Evolutionary conservation across 768 basidiomycete genomes (phyloP).

Genomic region (Leccinum olivaceopallidum): DNA sequence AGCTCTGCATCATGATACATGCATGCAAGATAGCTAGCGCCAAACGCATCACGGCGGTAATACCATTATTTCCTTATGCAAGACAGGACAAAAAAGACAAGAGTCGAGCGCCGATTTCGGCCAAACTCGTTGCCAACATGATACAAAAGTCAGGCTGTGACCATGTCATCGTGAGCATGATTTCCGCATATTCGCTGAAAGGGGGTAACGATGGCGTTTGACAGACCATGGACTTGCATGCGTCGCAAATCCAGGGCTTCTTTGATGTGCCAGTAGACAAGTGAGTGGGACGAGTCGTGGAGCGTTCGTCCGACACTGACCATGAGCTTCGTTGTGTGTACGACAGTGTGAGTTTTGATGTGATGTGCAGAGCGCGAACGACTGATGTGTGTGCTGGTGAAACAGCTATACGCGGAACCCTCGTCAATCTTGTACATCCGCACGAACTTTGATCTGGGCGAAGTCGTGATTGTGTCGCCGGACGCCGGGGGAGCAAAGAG

Average conservation of each 20-base stretch:
- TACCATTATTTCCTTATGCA: conserved; percentile 96
- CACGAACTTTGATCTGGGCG: conserved; percentile 78
- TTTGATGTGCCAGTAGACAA: conserved; percentile 99
- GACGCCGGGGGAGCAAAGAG: conserved; percentile 99
- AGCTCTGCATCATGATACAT: conserved; percentile 98
- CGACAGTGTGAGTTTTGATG: conserved; percentile 49
- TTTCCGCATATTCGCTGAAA: neutral
- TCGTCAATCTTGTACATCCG: conserved; percentile 95
- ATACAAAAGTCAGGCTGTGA: conserved; percentile 90
- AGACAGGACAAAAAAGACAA: conserved; percentile 99
- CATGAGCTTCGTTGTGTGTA: conserved; percentile 2
- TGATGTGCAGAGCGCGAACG: conserved; percentile 8
- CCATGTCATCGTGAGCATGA: conserved; percentile 85
- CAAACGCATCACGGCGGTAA: conserved; percentile 96
- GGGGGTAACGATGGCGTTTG: conserved; percentile 6
- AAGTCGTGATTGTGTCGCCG: conserved; percentile 95
- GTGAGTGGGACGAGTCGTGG: conserved; percentile 52
- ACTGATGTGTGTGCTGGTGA: conserved; percentile 20
- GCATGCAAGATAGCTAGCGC: conserved; percentile 99
- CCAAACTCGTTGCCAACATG: conserved; percentile 98
- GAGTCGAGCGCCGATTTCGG: conserved; percentile 95
- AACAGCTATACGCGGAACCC: conserved; percentile 91
- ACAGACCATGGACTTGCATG: conserved; percentile 98
- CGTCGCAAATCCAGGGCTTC: conserved; percentile 99
- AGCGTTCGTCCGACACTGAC: conserved; percentile 16